These are phyloP conservation scores for Wallacemonas collosoma DNA, from an alignment of 208 protist species.

Conservation along the genomic window DNA sequence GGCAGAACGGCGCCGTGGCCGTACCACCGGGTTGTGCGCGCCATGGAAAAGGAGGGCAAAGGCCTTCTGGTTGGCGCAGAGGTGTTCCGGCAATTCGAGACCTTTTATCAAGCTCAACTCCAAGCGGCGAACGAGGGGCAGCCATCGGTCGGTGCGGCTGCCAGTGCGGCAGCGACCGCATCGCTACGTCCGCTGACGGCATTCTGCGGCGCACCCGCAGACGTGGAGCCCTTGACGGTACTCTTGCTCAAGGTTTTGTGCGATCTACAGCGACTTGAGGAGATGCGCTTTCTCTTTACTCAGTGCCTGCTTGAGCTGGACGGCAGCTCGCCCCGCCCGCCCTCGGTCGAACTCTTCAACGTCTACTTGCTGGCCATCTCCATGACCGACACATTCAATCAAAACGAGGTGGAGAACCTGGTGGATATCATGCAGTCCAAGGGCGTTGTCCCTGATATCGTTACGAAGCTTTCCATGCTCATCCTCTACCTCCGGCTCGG, in stretches of 20 bases:
- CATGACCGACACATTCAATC: slow-evolving; percentile 86
- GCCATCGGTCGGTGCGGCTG: background rate
- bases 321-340: slow-evolving; percentile 15
- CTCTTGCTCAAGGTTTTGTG: slow-evolving; percentile 88
- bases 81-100: slow-evolving; percentile 79
- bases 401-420: slow-evolving; percentile 87
- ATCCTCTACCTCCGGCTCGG: slow-evolving; percentile 86
- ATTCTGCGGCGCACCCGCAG: slow-evolving; percentile 63
- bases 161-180: background rate
- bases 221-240: slow-evolving; percentile 76
- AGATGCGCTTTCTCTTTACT: slow-evolving; percentile 90
- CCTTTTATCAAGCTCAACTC: slow-evolving; percentile 46
- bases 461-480: slow-evolving; percentile 82
- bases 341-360: slow-evolving; percentile 83
- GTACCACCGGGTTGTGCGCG: slow-evolving; percentile 58
- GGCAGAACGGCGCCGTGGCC: slow-evolving; percentile 23
- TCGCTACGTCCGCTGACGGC: slow-evolving; percentile 53
- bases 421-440: slow-evolving; percentile 68
- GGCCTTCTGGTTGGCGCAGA: slow-evolving; percentile 64
- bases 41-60: slow-evolving; percentile 52
- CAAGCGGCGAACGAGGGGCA: background rate
- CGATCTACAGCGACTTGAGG: slow-evolving; percentile 80
- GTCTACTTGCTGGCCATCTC: slow-evolving; percentile 86
- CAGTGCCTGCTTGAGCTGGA: slow-evolving; percentile 77
- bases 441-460: slow-evolving; percentile 54